These are phyloP conservation scores for Yarrowia osloensis DNA, from an alignment of 805 yeast species.

Conservation along the genomic window DNA sequence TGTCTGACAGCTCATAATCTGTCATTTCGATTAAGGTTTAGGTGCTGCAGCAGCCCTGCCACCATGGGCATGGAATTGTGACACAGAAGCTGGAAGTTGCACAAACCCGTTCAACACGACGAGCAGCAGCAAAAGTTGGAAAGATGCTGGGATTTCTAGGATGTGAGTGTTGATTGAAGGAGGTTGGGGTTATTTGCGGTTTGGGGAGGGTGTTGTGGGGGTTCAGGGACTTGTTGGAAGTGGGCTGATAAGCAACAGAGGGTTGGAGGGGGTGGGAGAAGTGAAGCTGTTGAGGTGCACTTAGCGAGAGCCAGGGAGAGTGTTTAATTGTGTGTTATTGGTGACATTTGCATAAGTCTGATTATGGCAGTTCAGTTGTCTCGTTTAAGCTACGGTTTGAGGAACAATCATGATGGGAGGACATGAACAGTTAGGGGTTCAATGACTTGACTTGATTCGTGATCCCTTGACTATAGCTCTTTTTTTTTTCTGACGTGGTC, in stretches of 20 bases:
- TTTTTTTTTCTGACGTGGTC: no score
- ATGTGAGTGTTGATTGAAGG: background rate
- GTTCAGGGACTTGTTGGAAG: background rate
- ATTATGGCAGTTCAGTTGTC: no score
- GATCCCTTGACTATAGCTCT: no score
- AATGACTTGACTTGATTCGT: no score
- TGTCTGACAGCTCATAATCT: constrained; percentile 13
- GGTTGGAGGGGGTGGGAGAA: background rate
- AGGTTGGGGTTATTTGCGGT: background rate
- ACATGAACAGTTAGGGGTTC: no score
- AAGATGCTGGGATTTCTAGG: constrained; percentile 18
- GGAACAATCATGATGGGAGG: no score
- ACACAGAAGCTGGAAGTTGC: background rate
- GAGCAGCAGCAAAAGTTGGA: background rate
- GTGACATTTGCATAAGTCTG: no score
- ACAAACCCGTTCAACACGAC: background rate
- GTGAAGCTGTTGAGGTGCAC: no score
- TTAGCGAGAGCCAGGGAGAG: no score
- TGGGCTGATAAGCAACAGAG: background rate
- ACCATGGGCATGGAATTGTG: background rate
- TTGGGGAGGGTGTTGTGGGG: background rate
- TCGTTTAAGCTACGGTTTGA: no score
- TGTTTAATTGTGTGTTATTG: no score
- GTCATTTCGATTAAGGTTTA: background rate
- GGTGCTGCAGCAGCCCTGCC: background rate